A percentile compares a stretch with the other conserved stretches of the same genome.
Conservation (phyloP, 2,329 filamentous ascomycete species). For the Aspergillus glaucus region DNA sequence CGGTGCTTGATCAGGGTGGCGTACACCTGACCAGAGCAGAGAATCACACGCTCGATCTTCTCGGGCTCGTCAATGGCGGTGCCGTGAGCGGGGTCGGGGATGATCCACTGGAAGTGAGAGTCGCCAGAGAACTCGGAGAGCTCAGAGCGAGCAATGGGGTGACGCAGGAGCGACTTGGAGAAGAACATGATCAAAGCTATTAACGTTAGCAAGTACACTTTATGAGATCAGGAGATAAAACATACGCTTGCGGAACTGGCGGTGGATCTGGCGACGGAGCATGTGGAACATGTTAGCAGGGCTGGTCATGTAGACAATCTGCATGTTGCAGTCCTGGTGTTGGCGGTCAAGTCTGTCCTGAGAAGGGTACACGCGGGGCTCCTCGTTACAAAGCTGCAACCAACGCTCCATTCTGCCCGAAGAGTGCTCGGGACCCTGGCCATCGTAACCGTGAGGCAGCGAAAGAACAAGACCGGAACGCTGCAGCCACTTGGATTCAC, state of each 20-base stretch:
- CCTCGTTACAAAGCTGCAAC: slow-evolving; percentile 94
- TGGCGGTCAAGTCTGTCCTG: slow-evolving; percentile 88
- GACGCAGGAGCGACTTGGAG: slow-evolving; percentile 91
- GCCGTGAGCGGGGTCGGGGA: slow-evolving; percentile 80
- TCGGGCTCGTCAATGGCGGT: slow-evolving; percentile 68
- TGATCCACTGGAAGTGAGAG: slow-evolving; percentile 95
- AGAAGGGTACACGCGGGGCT: slow-evolving; percentile 85
- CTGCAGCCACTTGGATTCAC: slow-evolving; percentile 98
- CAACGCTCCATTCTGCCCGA: slow-evolving; percentile 96
- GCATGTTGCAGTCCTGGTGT: slow-evolving; percentile 99
- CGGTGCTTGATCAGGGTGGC: slow-evolving; percentile 86
- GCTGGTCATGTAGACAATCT: slow-evolving; percentile 95
- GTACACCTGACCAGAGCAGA: slow-evolving; percentile 94
- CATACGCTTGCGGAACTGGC: slow-evolving; percentile 98
- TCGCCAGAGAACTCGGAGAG: slow-evolving; percentile 88
- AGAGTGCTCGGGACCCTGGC: slow-evolving; percentile 96
- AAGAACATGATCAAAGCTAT: slow-evolving; percentile 93
- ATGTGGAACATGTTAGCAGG: slow-evolving; percentile 96
- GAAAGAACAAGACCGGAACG: slow-evolving; percentile 94
- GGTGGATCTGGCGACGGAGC: slow-evolving; percentile 93
- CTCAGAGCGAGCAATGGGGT: slow-evolving; percentile 81
- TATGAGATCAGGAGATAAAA: slow-evolving; percentile 14
- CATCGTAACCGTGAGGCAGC: slow-evolving; percentile 94
- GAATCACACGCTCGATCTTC: slow-evolving; percentile 86
- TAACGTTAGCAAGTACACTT: not conserved